Conservation (phyloP, 805 yeast genomes). For the Gaillardinia entomophila region DNA sequence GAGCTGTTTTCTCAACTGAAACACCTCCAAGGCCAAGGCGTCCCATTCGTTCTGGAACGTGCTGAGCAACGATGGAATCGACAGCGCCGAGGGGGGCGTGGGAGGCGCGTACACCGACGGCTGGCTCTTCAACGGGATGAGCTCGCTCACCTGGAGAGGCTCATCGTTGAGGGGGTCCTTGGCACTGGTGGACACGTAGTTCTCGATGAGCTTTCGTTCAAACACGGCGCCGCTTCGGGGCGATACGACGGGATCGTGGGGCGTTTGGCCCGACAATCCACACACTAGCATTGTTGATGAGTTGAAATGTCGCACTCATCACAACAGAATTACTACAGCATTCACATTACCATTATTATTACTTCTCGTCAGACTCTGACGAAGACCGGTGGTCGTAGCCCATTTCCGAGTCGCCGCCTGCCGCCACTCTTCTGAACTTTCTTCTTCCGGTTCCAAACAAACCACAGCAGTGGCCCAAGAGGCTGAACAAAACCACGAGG, state of each 20-base stretch:
- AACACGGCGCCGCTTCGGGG: conserved; percentile 65
- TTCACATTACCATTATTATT: not conserved
- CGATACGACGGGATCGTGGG: conserved; percentile 71
- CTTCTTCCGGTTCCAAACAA: conserved; percentile 26
- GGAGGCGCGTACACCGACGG: conserved; percentile 24
- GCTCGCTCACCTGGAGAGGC: conserved; percentile 51
- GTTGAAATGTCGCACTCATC: too few relatives aligned
- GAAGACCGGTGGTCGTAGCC: conserved; percentile 16
- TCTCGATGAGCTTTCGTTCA: conserved; percentile 54
- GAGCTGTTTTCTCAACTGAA: conserved; percentile 68
- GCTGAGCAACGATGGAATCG: conserved; percentile 74
- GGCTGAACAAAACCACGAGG: conserved; percentile 23
- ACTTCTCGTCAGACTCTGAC: not conserved
- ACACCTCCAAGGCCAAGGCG: conserved; percentile 73
- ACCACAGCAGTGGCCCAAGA: conserved; percentile 39
- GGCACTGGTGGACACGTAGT: conserved; percentile 58
- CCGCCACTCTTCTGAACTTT: conserved; percentile 16
- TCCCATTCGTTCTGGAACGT: conserved; percentile 89
- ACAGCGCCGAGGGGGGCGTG: conserved; percentile 45
- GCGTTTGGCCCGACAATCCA: conserved; percentile 61
- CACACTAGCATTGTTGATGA: conserved; percentile 15
- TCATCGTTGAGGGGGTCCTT: conserved; percentile 74
- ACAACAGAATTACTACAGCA: too few relatives aligned
- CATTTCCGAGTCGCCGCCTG: conserved; percentile 5
- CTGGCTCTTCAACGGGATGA: conserved; percentile 34